Percentiles rank a stretch among this genome's conserved stretches.
These are phyloP conservation scores for Plantago coronopus DNA, from an alignment of 305 asterid species.

Conservation along the genomic window DNA sequence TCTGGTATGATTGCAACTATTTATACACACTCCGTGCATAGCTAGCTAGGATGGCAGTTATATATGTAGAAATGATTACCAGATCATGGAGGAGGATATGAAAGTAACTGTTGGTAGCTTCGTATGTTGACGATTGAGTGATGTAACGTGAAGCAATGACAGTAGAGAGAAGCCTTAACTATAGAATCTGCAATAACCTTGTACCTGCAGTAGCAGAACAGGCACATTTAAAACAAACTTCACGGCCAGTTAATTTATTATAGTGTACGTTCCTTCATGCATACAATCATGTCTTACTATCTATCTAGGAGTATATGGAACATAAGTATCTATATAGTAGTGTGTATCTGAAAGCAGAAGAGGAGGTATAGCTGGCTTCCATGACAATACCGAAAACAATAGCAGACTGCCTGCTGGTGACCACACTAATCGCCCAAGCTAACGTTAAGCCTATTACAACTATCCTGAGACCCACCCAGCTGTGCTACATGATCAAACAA, in stretches of 20 bases:
- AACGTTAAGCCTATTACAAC: conserved; percentile 32
- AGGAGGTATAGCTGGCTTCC: conserved; percentile 37
- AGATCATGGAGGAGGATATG: conserved; percentile 40
- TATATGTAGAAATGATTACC: conserved; percentile 27
- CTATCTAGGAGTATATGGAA: no score
- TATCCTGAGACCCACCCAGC: conserved; percentile 31
- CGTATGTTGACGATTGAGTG: conserved; percentile 19
- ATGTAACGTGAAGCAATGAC: conserved; percentile 25
- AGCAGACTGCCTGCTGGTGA: conserved; percentile 30
- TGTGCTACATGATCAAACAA: conserved; percentile 23
- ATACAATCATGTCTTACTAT: not conserved
- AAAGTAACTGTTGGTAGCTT: conserved; percentile 31
- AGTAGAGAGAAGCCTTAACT: conserved; percentile 28
- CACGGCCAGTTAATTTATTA: not conserved
- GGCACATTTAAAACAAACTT: no score
- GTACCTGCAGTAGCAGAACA: conserved; percentile 24
- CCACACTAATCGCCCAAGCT: conserved; percentile 28
- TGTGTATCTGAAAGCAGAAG: conserved; percentile 35
- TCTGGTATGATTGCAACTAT: not conserved
- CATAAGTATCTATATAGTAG: no score
- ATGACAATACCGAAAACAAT: conserved; percentile 27
- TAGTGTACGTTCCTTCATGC: not conserved
- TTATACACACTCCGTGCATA: no score
- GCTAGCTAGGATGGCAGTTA: no score
- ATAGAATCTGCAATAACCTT: conserved; percentile 35